Evolutionary conservation across 345 rosid genomes (phyloP).

Genomic region (Ceriops zippeliana): DNA sequence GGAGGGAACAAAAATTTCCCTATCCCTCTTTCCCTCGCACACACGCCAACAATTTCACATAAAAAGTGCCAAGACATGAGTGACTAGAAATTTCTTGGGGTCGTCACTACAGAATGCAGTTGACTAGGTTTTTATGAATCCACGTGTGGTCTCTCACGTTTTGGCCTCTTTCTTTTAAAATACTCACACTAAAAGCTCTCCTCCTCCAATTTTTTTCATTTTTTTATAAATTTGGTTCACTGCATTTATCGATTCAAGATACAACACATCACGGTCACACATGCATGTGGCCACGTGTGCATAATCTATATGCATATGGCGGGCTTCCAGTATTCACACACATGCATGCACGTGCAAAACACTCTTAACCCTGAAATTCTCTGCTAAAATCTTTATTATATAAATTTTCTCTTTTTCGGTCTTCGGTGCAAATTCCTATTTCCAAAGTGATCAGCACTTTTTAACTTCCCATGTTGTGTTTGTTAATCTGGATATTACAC

Average conservation of each 20-base stretch:
- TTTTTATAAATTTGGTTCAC: not conserved
- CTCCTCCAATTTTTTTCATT: no score
- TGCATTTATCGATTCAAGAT: not conserved
- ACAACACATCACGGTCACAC: slow-evolving; percentile 18
- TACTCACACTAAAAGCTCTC: not conserved
- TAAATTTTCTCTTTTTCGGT: not conserved
- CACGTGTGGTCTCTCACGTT: slow-evolving; percentile 45
- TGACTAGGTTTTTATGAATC: slow-evolving; percentile 54
- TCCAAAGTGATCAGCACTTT: not conserved
- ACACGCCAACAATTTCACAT: not conserved
- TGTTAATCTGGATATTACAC: no score
- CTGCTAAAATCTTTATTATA: slow-evolving; percentile 5
- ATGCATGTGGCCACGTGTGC: slow-evolving; percentile 78
- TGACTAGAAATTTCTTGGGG: slow-evolving; percentile 16
- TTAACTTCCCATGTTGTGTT: no score
- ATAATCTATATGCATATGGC: slow-evolving; percentile 30
- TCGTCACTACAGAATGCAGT: slow-evolving; percentile 17
- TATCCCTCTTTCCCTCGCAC: no score
- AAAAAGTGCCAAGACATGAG: not conserved
- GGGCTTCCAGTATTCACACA: slow-evolving; percentile 63
- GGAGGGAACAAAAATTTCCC: no score
- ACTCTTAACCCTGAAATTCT: slow-evolving; percentile 47
- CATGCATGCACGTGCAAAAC: slow-evolving; percentile 86
- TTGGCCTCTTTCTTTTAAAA: slow-evolving; percentile 20
- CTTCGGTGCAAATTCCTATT: slow-evolving; percentile 26